These are phyloP conservation scores for Senna siamea DNA, from an alignment of 306 rosid species.

Conservation along the genomic window DNA sequence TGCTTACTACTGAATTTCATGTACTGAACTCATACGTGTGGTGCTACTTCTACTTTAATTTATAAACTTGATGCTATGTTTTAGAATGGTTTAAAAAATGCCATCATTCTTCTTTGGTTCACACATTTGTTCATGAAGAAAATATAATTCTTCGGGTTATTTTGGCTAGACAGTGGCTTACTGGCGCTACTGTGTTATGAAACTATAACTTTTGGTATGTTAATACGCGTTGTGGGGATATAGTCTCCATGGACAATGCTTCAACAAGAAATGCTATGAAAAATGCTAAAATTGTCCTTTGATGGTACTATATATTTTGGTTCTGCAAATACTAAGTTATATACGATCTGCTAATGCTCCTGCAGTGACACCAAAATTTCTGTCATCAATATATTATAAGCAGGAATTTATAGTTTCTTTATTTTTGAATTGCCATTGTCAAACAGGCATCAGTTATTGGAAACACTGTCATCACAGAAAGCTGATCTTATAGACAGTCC, in stretches of 20 bases:
- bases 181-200: neutral
- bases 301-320: neutral
- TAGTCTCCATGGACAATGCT: neutral
- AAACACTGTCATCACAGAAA: slow-evolving; percentile 39
- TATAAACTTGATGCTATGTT: neutral
- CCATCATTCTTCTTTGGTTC: neutral
- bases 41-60: neutral
- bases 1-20: neutral
- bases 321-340: slow-evolving; percentile 11
- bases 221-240: neutral
- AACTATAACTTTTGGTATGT: neutral
- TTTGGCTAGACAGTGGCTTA: no score
- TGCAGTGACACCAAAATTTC: neutral
- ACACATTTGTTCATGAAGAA: neutral
- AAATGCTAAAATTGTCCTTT: neutral
- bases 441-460: slow-evolving; percentile 53
- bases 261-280: neutral
- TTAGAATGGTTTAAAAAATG: neutral
- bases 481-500: slow-evolving; percentile 38
- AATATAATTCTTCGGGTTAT: no score
- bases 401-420: neutral
- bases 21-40: neutral
- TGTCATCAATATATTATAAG: neutral
- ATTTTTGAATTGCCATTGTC: slow-evolving; percentile 13
- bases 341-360: neutral